These are phyloP conservation scores for Colletotrichum sp. DNA, from an alignment of 2,329 filamentous ascomycete genomes.

Conservation along the genomic window DNA sequence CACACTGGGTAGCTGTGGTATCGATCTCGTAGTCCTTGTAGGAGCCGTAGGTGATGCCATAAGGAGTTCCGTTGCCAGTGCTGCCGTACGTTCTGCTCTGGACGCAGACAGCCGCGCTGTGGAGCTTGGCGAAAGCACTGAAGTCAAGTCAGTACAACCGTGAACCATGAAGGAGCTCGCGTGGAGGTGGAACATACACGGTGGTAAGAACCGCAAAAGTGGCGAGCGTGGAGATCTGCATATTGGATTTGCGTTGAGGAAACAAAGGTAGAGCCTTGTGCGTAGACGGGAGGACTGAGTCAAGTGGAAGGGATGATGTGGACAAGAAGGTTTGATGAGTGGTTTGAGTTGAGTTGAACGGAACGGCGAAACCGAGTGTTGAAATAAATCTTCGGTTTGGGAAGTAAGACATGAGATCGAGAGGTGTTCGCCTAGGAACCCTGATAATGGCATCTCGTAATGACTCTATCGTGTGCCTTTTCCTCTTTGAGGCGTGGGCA, in stretches of 20 bases:
- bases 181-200: background rate
- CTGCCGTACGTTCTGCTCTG: background rate
- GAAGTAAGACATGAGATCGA: background rate
- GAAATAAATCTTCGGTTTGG: background rate
- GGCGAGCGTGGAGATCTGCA: constrained; percentile 1
- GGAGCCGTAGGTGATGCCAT: constrained; percentile 2
- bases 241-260: background rate
- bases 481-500: background rate
- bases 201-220: background rate
- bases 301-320: background rate
- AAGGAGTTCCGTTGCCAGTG: constrained; percentile 9
- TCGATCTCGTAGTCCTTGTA: constrained; percentile 10
- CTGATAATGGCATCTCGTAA: background rate
- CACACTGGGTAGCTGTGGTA: constrained; percentile 11
- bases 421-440: background rate
- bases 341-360: background rate
- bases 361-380: background rate
- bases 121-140: constrained; percentile 1
- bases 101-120: constrained; percentile 6
- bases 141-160: background rate
- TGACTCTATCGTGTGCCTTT: background rate
- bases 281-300: background rate
- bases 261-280: background rate
- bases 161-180: background rate
- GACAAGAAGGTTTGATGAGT: background rate